These are phyloP conservation scores for Dothideomycetes sp. DNA, from an alignment of 2,329 filamentous ascomycete genomes.

Conservation along the genomic window DNA sequence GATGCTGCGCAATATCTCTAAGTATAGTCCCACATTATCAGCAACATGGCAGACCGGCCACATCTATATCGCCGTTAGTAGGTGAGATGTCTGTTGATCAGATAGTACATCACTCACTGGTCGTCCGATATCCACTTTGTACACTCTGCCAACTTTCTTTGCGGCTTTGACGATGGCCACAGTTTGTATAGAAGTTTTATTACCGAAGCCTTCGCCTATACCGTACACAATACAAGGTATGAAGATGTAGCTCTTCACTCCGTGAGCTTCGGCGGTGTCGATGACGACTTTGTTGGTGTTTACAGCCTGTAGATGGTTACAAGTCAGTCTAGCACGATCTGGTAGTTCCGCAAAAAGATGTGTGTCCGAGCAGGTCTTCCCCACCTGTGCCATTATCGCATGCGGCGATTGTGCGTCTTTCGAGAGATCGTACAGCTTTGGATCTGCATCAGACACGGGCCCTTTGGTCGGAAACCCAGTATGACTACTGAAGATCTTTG, in stretches of 20 bases:
- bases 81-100: not conserved
- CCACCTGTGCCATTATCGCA: constrained; percentile 17
- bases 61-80: constrained; percentile 17
- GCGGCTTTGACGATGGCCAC: constrained; percentile 38
- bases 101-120: constrained; percentile 19
- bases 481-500: constrained; percentile 42
- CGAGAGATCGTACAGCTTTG: constrained; percentile 32
- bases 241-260: constrained; percentile 42
- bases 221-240: constrained; percentile 42
- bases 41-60: constrained; percentile 45
- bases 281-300: constrained; percentile 33
- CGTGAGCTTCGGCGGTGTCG: constrained; percentile 29
- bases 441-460: constrained; percentile 34
- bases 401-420: constrained; percentile 22
- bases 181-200: constrained; percentile 41
- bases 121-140: constrained; percentile 28
- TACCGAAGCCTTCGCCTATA: constrained; percentile 39
- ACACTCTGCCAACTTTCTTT: constrained; percentile 28
- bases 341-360: too few species aligned
- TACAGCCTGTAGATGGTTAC: constrained; percentile 24
- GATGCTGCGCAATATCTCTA: constrained; percentile 35
- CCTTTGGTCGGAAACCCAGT: constrained; percentile 31
- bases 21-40: constrained; percentile 37
- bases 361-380: not conserved
- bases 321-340: too few species aligned